Percentiles rank a stretch among this genome's conserved stretches.
Conservation (phyloP, 228 moss, liverwort and hornwort species). For the Sphagnum fallax region DNA sequence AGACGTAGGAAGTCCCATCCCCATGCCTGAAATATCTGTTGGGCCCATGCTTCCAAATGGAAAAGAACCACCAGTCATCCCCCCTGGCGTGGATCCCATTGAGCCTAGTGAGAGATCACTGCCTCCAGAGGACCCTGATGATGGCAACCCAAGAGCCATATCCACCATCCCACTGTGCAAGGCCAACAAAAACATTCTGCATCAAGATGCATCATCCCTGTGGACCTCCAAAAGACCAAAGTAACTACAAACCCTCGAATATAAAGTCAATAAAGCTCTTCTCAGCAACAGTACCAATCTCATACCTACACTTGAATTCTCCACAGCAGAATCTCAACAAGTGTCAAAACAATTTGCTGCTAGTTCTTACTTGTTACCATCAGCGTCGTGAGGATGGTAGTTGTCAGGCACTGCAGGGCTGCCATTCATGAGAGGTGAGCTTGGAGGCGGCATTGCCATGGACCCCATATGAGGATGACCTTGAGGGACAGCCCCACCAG, state of each 20-base stretch:
- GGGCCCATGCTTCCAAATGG: slow-evolving; percentile 92
- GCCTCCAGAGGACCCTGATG: slow-evolving; percentile 38
- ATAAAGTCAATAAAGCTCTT: no score
- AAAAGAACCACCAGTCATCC: slow-evolving; percentile 62
- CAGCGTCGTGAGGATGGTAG: slow-evolving; percentile 52
- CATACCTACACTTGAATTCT: no score
- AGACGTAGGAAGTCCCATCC: slow-evolving; percentile 76
- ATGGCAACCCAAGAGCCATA: slow-evolving; percentile 56
- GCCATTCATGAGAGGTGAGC: slow-evolving; percentile 75
- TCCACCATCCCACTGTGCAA: slow-evolving; percentile 47
- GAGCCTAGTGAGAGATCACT: slow-evolving; percentile 66
- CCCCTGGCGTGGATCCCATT: slow-evolving; percentile 63
- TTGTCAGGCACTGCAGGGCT: slow-evolving; percentile 75
- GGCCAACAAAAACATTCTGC: no score
- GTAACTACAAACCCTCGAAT: no score
- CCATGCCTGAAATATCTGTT: slow-evolving; percentile 91
- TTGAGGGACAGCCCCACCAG: slow-evolving; percentile 56
- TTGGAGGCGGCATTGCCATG: slow-evolving; percentile 67
- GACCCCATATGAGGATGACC: slow-evolving; percentile 81
- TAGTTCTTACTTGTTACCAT: slow-evolving; percentile 43
- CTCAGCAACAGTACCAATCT: no score
- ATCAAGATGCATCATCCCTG: no score
- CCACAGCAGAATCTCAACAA: no score
- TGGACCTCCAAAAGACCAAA: no score
- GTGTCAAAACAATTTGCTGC: no score